These are phyloP conservation scores for Rhodocollybia butyracea DNA, from an alignment of 768 basidiomycete species.

Conservation along the genomic window DNA sequence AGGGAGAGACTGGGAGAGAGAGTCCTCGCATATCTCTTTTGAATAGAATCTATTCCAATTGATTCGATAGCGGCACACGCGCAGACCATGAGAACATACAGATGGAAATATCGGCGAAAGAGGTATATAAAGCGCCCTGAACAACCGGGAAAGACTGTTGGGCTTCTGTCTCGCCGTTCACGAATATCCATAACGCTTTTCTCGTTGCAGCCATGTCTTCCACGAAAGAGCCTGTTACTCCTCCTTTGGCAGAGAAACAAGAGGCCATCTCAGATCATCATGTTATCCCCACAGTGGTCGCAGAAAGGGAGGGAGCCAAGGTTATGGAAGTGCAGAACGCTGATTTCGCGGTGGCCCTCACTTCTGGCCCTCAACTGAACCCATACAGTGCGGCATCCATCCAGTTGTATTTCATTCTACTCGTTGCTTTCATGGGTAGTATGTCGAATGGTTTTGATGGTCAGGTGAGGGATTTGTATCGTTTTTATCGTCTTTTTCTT, in stretches of 20 bases:
- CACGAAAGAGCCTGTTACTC: neutral
- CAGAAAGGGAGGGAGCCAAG: slow-evolving; percentile 14
- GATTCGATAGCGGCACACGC: no score
- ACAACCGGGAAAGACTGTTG: neutral
- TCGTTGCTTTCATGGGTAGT: slow-evolving; percentile 44
- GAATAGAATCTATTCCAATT: no score
- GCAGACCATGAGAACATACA: no score
- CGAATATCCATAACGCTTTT: neutral
- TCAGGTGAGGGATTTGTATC: slow-evolving; percentile 24
- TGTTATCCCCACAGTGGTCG: neutral
- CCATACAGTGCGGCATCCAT: slow-evolving; percentile 35
- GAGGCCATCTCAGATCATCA: neutral
- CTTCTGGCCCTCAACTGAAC: slow-evolving; percentile 39
- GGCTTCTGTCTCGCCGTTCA: neutral
- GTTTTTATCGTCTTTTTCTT: neutral
- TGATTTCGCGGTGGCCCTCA: slow-evolving; percentile 42
- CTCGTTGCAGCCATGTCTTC: neutral
- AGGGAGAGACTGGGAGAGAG: no score
- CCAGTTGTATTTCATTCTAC: slow-evolving; percentile 37
- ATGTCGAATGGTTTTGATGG: slow-evolving; percentile 47
- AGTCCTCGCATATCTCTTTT: no score
- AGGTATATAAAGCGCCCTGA: neutral
- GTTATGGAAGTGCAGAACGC: slow-evolving; percentile 35
- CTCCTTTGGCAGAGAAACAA: neutral
- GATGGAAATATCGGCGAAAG: no score